These are phyloP conservation scores for Hypoxylon sp. DNA, from an alignment of 2,329 filamentous ascomycete species.

Conservation along the genomic window DNA sequence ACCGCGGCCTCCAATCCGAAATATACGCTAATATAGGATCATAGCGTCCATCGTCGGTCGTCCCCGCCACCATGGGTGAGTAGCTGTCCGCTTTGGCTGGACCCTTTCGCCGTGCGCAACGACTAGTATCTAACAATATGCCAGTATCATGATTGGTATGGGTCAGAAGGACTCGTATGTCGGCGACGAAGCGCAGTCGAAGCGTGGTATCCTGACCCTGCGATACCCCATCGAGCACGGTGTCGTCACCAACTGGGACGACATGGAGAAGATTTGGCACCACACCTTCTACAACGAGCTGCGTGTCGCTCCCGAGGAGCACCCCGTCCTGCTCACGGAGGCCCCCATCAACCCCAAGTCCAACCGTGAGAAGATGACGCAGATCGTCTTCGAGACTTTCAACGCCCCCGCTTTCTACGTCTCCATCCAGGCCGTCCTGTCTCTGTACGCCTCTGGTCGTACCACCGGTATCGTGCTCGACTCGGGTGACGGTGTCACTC, in stretches of 20 bases:
- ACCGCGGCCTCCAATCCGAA: constrained; percentile 31
- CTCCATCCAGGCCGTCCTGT: constrained; percentile 99
- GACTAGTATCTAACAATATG: constrained; percentile 45
- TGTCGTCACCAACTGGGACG: constrained; percentile 99
- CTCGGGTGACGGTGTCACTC: constrained; percentile 99
- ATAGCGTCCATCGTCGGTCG: constrained; percentile 98
- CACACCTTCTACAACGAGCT: constrained; percentile 99
- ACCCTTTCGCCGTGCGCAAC: constrained; percentile 12
- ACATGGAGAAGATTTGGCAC: constrained; percentile 99
- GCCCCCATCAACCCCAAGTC: constrained; percentile 99
- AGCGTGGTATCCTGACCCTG: constrained; percentile 99
- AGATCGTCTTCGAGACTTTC: constrained; percentile 99
- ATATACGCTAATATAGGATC: constrained; percentile 47
- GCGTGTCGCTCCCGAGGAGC: constrained; percentile 99
- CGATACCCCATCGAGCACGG: constrained; percentile 99
- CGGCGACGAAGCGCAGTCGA: constrained; percentile 99
- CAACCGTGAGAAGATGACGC: constrained; percentile 99
- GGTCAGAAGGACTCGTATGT: constrained; percentile 99
- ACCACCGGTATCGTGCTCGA: constrained; percentile 99
- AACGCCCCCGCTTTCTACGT: constrained; percentile 99
- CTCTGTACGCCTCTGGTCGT: constrained; percentile 99
- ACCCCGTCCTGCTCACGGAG: constrained; percentile 98
- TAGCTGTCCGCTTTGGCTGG: constrained; percentile 39
- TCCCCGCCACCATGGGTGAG: constrained; percentile 99
- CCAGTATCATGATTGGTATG: constrained; percentile 99